Percentiles rank a stretch among this genome's conserved stretches.
phyloP scores from a whole-genome alignment of 2,329 filamentous ascomycete genomes.

The Colletotrichum lini region DNA sequence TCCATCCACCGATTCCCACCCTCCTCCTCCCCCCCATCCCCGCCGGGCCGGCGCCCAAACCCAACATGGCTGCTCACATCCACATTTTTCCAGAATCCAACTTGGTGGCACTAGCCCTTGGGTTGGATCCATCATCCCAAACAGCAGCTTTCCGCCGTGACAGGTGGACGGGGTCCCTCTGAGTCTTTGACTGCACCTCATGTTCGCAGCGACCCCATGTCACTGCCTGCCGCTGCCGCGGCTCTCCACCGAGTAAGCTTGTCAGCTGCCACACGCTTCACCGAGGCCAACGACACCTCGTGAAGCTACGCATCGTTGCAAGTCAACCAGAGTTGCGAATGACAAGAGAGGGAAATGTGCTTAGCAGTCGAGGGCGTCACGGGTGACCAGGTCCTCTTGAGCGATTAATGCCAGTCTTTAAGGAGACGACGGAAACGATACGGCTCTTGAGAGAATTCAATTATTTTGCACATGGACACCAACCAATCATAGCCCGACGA shows the following conservation, averaged over 20 bases:
- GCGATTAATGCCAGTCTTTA: constrained; percentile 42
- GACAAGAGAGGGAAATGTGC: constrained; percentile 36
- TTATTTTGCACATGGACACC: constrained; percentile 50
- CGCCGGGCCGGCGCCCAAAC: constrained; percentile 38
- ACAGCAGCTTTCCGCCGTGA: constrained; percentile 13
- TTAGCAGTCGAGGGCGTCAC: constrained; percentile 27
- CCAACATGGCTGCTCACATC: constrained; percentile 38
- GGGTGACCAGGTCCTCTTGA: constrained; percentile 27
- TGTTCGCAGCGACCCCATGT: constrained; percentile 38
- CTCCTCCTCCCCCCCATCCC: constrained; percentile 19
- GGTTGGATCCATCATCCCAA: constrained; percentile 12
- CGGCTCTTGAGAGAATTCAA: constrained; percentile 48
- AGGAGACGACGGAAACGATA: constrained; percentile 37
- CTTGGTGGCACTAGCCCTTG: constrained; percentile 39
- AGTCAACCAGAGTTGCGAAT: constrained; percentile 38
- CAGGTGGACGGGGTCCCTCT: constrained; percentile 28
- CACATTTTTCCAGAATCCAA: constrained; percentile 42
- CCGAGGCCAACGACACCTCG: constrained; percentile 40
- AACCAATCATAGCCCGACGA: constrained; percentile 50
- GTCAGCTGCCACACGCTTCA: constrained; percentile 38
- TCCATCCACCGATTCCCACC: constrained; percentile 23
- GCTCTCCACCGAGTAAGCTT: constrained; percentile 42
- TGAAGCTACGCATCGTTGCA: constrained; percentile 33
- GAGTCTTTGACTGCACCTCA: constrained; percentile 35
- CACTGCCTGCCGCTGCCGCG: constrained; percentile 31